phyloP scores from a whole-genome alignment of 192 early-diverging fungal species.

The Backusella westeae region DNA sequence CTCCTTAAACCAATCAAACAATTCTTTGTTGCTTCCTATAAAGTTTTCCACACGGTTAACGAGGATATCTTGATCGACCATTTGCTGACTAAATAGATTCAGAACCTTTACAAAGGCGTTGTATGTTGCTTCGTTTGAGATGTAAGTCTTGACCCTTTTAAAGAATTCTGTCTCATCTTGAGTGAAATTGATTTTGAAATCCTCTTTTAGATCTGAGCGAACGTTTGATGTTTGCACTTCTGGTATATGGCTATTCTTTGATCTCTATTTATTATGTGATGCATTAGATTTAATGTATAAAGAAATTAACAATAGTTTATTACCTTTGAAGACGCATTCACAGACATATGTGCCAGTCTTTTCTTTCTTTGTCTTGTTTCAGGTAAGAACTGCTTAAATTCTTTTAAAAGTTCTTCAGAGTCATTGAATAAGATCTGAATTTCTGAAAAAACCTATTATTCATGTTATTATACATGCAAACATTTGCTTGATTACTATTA shows the following conservation, averaged over 20 bases:
- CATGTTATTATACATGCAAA: not conserved
- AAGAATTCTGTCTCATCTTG: constrained; percentile 92
- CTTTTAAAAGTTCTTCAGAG: constrained; percentile 90
- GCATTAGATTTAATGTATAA: not conserved
- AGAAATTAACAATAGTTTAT: not conserved
- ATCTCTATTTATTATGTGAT: not conserved
- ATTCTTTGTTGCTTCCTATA: constrained; percentile 73
- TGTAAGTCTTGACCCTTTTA: constrained; percentile 82
- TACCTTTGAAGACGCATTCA: not conserved
- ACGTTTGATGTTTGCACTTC: constrained; percentile 14
- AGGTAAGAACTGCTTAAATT: constrained; percentile 97
- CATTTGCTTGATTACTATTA: too few species aligned
- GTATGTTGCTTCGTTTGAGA: constrained; percentile 84
- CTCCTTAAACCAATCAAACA: constrained; percentile 94
- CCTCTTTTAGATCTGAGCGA: not conserved
- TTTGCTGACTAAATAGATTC: constrained; percentile 91
- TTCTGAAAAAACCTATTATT: constrained; percentile 81
- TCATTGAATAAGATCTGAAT: constrained; percentile 83
- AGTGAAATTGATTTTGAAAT: constrained; percentile 31
- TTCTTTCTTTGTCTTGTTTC: constrained; percentile 44
- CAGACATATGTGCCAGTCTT: not conserved
- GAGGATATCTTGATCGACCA: constrained; percentile 85
- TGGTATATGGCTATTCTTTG: not conserved
- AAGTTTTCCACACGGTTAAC: constrained; percentile 88
- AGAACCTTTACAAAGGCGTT: constrained; percentile 96